Conservation (phyloP, 495 filamentous ascomycete species). For the Penicillium turbatum region DNA sequence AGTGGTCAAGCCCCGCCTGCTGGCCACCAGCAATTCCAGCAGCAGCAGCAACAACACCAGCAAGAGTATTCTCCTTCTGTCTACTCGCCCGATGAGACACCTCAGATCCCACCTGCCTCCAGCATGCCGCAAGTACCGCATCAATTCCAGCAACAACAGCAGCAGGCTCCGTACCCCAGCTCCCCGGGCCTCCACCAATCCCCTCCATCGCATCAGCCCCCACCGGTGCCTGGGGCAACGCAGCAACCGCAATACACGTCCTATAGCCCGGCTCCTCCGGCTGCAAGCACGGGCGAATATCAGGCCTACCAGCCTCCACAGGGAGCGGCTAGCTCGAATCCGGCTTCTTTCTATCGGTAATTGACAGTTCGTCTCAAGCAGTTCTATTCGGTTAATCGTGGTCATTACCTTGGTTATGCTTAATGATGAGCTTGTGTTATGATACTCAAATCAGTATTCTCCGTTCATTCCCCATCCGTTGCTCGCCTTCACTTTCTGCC, state of each 20-base stretch:
- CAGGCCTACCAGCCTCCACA: slow-evolving; percentile 49
- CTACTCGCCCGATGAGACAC: slow-evolving; percentile 56
- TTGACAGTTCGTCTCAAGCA: neutral
- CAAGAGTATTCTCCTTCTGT: slow-evolving; percentile 55
- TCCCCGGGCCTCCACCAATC: slow-evolving; percentile 39
- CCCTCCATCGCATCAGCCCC: slow-evolving; percentile 47
- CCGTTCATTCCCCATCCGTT: neutral
- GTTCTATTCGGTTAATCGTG: neutral
- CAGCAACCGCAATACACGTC: slow-evolving; percentile 44
- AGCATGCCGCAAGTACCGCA: slow-evolving; percentile 30
- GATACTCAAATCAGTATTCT: neutral
- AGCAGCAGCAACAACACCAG: slow-evolving; percentile 29
- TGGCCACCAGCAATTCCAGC: slow-evolving; percentile 38
- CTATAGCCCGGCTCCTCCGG: slow-evolving; percentile 28
- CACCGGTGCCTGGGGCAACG: slow-evolving; percentile 38
- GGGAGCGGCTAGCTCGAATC: slow-evolving; percentile 33
- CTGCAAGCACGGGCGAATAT: slow-evolving; percentile 39
- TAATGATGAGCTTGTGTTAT: slow-evolving; percentile 1
- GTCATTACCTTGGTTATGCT: neutral
- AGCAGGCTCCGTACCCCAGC: slow-evolving; percentile 45
- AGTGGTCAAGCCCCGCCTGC: slow-evolving; percentile 35
- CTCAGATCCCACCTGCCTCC: slow-evolving; percentile 25
- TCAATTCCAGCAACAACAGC: slow-evolving; percentile 36
- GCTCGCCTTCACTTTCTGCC: slow-evolving; percentile 9
- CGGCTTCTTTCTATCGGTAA: slow-evolving; percentile 44